Evolutionary conservation across 2,329 filamentous ascomycete species (phyloP), one percentile per base, ranked within the genome.

Genomic region (Apiospora hydei): DNA sequence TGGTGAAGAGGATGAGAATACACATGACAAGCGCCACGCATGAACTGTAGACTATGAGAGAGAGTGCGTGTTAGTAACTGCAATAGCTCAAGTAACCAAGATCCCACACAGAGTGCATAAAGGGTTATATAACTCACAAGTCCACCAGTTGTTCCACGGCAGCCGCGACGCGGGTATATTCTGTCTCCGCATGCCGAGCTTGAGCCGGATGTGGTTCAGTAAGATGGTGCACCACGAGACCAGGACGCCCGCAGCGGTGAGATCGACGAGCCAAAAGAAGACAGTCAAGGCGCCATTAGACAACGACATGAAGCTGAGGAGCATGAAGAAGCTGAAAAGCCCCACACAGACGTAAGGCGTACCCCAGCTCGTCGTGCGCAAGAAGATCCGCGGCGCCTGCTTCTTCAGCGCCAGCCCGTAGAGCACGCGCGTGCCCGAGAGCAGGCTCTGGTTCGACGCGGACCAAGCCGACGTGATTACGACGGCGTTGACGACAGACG

Each of bases 391-490:
- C 0, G 93, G 93, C 0, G 93, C 93, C 57, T 93, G 89, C 47
- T 90, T 89, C 77, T 94, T 91, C 11, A 89, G 87, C 0, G 93
- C 91, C 7, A 96, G 88, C 72, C 92, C 92, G 81, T 93, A 93
- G 70, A 94, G 86, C 11, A 91, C 93, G 71, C 92, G 90, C 74
- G 89, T 92, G 24, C 91, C 92, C 76, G 91, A 94, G 86, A 94
- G 94, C 38, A 94, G 84, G 83, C 94, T 92, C 1, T 91, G 93
- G 85, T 95, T 95, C 73, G 92, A 88, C 16, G 93, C 93, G 16
- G 90, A 92, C 82, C 94, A 93, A 77, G 94, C 92, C 79, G 94
- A 94, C 74, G 94, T 80, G 73, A 93, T 84, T 76, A 95, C 94
- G 77, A 91, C 93, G 49, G 84, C 93, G 82, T 95, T 95, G 78